These are phyloP conservation scores for Euphorbia pulcherrima DNA, from an alignment of 345 rosid species.

Conservation along the genomic window DNA sequence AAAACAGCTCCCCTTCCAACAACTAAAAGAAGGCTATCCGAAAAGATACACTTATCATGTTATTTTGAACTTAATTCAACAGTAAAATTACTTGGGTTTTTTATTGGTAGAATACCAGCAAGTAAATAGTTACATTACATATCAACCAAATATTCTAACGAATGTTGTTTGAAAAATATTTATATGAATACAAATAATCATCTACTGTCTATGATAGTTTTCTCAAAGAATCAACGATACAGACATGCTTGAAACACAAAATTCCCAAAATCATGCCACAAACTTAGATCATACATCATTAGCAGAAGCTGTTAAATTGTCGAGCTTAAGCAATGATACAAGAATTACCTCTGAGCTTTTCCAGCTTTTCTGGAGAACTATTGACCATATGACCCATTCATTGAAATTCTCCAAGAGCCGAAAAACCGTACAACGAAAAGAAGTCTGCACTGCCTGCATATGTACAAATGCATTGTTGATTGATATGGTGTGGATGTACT, in stretches of 20 bases:
- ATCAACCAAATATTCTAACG: background rate
- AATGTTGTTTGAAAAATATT: background rate
- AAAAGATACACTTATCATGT: too few relatives aligned
- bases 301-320: background rate
- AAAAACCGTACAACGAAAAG: background rate
- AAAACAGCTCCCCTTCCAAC: too few relatives aligned
- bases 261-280: background rate
- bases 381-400: background rate
- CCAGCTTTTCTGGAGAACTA: background rate
- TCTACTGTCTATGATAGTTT: background rate
- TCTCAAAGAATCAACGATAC: background rate
- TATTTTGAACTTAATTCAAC: too few relatives aligned
- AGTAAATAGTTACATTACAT: background rate
- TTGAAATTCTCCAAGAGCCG: background rate
- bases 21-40: too few relatives aligned
- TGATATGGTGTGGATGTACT: background rate
- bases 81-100: background rate
- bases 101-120: background rate
- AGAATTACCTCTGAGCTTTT: background rate
- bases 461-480: background rate
- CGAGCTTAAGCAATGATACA: background rate
- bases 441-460: background rate
- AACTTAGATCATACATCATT: background rate
- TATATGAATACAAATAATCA: background rate
- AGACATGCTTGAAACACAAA: slow-evolving; percentile 2